phyloP scores from a whole-genome alignment of 2,329 filamentous ascomycete species.

The Clarireedia sp. region DNA sequence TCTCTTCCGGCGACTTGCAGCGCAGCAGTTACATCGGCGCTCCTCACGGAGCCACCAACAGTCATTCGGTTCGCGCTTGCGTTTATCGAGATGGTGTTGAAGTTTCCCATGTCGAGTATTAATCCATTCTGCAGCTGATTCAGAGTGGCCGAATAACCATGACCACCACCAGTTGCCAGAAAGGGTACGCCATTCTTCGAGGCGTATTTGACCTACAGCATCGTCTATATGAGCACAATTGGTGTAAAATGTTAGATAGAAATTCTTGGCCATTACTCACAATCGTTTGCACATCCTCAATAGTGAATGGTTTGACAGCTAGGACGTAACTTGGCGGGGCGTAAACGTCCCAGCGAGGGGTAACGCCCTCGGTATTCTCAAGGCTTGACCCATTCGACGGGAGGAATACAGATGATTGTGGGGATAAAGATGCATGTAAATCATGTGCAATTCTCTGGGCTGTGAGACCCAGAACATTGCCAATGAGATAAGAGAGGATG shows the following conservation, averaged over 20 bases:
- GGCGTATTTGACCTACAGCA: neutral
- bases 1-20: constrained; percentile 5
- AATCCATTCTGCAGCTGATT: constrained; percentile 25
- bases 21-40: neutral
- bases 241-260: neutral
- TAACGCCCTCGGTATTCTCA: neutral
- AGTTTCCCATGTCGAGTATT: constrained; percentile 27
- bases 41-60: constrained; percentile 1
- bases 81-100: constrained; percentile 26
- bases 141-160: constrained; percentile 28
- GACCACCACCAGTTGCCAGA: constrained; percentile 30
- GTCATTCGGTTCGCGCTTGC: constrained; percentile 14
- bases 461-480: neutral
- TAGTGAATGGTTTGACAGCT: neutral
- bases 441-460: neutral
- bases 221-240: too few species aligned
- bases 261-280: neutral
- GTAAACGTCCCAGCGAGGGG: neutral
- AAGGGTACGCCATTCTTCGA: constrained; percentile 27
- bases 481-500: neutral
- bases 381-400: neutral
- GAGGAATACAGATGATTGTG: neutral
- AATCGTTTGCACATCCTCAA: neutral
- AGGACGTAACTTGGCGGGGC: neutral
- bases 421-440: neutral